Percentiles rank a stretch among this genome's conserved stretches.
Conservation (phyloP, 352 stramenopile species). For the Albugo laibachii region DNA sequence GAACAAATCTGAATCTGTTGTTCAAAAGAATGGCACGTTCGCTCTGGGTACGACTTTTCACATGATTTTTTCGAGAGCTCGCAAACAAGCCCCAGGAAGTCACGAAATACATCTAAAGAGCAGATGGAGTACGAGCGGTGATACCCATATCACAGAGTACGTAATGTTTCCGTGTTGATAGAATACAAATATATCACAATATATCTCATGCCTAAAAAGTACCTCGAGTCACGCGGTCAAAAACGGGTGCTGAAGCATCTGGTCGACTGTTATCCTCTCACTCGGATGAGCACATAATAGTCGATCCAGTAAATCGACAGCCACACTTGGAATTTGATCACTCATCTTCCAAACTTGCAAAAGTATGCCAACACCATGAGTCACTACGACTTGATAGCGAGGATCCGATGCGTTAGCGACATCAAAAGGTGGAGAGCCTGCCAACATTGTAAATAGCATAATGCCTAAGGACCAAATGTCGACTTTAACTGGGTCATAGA, state of each 20-base stretch:
- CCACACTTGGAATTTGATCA: constrained; percentile 7
- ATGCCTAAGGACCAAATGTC: constrained; percentile 80
- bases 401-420: constrained; percentile 8
- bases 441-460: constrained; percentile 80
- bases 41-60: no score
- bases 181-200: no score
- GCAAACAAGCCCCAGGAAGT: no score
- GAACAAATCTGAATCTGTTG: no score
- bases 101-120: no score
- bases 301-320: constrained; percentile 11
- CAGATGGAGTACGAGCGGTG: no score
- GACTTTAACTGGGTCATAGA: not conserved
- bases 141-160: no score
- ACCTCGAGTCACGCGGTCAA: not conserved
- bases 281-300: constrained; percentile 28
- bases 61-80: no score
- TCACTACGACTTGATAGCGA: constrained; percentile 16
- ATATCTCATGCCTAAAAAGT: no score
- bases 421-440: constrained; percentile 57
- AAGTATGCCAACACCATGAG: constrained; percentile 22
- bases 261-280: constrained; percentile 13
- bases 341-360: constrained; percentile 26
- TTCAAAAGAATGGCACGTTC: no score
- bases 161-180: no score
- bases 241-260: constrained; percentile 11